Evolutionary conservation across 805 yeast genomes (phyloP).

Genomic region (Teunomyces barrocoloradensis): DNA sequence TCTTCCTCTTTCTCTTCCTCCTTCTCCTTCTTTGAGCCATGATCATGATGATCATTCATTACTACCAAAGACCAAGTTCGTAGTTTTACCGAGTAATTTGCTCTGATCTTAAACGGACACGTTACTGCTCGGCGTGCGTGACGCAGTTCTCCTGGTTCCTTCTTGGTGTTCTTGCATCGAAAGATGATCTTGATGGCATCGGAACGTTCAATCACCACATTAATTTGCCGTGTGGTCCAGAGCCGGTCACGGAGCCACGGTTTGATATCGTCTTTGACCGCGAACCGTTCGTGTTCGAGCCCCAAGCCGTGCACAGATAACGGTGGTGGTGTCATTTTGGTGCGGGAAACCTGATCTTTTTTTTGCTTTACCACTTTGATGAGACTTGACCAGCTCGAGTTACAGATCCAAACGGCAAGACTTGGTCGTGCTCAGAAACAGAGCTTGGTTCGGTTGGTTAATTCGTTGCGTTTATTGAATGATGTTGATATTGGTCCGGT

Average conservation of each 20-base stretch:
- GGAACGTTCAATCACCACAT: slow-evolving; percentile 60
- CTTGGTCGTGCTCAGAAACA: slow-evolving; percentile 12
- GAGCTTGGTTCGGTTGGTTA: slow-evolving; percentile 7
- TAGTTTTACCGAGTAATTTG: slow-evolving; percentile 53
- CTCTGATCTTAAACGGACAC: slow-evolving; percentile 67
- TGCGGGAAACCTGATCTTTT: not conserved
- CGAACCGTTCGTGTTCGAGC: slow-evolving; percentile 21
- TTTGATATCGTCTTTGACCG: slow-evolving; percentile 49
- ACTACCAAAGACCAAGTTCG: slow-evolving; percentile 60
- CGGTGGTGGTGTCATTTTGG: not conserved
- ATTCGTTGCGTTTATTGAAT: slow-evolving; percentile 1
- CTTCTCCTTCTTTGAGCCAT: slow-evolving; percentile 16
- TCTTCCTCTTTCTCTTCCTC: not conserved
- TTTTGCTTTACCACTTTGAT: not conserved
- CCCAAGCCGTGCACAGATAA: slow-evolving; percentile 15
- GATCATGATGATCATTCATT: slow-evolving; percentile 60
- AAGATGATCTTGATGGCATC: slow-evolving; percentile 61
- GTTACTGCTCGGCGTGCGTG: slow-evolving; percentile 21
- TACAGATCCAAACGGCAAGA: not conserved
- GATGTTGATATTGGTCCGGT: slow-evolving; percentile 8
- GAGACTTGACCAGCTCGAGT: slow-evolving; percentile 4
- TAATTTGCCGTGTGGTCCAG: slow-evolving; percentile 47
- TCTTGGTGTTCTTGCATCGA: slow-evolving; percentile 48
- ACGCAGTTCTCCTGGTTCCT: slow-evolving; percentile 18
- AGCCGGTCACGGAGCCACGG: slow-evolving; percentile 57